phyloP scores from a whole-genome alignment of 2,329 filamentous ascomycete genomes.

The Pseudogymnoascus sp. region DNA sequence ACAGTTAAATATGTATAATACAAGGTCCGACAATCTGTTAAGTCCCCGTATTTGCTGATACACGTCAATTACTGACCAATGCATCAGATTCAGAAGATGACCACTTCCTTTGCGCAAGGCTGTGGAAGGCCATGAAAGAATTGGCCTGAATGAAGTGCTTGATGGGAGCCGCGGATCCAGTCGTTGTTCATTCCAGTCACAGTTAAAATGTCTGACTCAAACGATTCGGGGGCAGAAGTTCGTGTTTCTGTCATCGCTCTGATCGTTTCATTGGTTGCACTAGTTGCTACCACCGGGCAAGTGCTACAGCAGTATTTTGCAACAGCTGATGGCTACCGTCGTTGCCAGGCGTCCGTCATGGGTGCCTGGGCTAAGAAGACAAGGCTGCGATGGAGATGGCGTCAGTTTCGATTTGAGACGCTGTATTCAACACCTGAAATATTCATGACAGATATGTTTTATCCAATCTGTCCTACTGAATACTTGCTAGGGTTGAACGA shows the following conservation, averaged over 20 bases:
- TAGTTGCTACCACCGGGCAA: slow-evolving; percentile 25
- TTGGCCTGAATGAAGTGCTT: neutral
- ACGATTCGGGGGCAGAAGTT: neutral
- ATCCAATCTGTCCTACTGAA: slow-evolving; percentile 11
- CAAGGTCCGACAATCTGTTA: neutral
- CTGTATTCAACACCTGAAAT: slow-evolving; percentile 31
- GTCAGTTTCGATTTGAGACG: slow-evolving; percentile 31
- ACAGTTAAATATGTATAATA: neutral
- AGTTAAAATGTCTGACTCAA: neutral
- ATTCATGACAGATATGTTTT: slow-evolving; percentile 17
- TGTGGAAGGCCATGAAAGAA: neutral
- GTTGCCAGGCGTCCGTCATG: slow-evolving; percentile 30
- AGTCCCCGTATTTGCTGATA: neutral
- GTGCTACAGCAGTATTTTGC: slow-evolving; percentile 31
- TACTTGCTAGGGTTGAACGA: slow-evolving; percentile 11
- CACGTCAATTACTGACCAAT: neutral
- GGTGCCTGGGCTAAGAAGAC: slow-evolving; percentile 27
- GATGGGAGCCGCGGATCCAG: neutral
- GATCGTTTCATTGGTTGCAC: slow-evolving; percentile 28
- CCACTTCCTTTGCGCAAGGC: neutral
- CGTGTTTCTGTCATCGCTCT: slow-evolving; percentile 24
- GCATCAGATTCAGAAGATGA: neutral
- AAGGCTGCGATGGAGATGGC: slow-evolving; percentile 23
- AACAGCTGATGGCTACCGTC: slow-evolving; percentile 31
- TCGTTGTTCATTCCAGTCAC: neutral